Evolutionary conservation across 495 filamentous ascomycete species (phyloP), one percentile per base, ranked within the genome.

Genomic region (Hyaloscypha finlandica): DNA sequence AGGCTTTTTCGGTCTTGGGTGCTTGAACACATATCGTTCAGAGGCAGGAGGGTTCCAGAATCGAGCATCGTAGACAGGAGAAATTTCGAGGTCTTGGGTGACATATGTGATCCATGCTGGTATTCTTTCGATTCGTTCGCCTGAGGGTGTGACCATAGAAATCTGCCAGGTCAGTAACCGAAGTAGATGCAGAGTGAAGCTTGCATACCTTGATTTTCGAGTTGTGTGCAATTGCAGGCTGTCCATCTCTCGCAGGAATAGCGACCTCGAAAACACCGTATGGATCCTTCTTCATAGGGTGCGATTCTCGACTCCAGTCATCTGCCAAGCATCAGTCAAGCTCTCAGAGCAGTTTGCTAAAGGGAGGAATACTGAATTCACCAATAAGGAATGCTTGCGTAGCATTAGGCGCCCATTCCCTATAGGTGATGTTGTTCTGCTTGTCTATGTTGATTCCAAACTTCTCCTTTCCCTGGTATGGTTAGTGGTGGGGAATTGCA

Each of bases 91-190:
- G 68, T 99, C 93, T 77, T 99, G 95, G 4, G 93, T 96, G 55
- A 97, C 94, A 67, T 95, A 92, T 76, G 89, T 97, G 81, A 97
- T 98, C 95, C 95, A 99, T 45, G 92, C 90, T 52, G 95, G 95
- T 45, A 98, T 79, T 66, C 95, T 86, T 75, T 97, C 95, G 71
- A 95, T 87, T 71, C 91, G 85, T 71, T 93, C 89, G 45, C 89
- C 90, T 25, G 81, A 85, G 56, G 91, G 92, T 12, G 90, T 87
- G 31, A 92, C 87, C 81, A 99, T 85, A 14, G 92, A 90, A 60
- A 97, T 91, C 94, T 97, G 68, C 8, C 35, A 35, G 59, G 61
- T 76, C 30, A 78, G 61, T 8, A 63, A 75, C 58, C 70, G 63
- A 48, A n/a, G 58, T 37, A 32, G 37, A 39, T 33, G 66, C n/a